Evolutionary conservation across 352 stramenopile genomes (phyloP).

Genomic region (Phytophthora fragariae): DNA sequence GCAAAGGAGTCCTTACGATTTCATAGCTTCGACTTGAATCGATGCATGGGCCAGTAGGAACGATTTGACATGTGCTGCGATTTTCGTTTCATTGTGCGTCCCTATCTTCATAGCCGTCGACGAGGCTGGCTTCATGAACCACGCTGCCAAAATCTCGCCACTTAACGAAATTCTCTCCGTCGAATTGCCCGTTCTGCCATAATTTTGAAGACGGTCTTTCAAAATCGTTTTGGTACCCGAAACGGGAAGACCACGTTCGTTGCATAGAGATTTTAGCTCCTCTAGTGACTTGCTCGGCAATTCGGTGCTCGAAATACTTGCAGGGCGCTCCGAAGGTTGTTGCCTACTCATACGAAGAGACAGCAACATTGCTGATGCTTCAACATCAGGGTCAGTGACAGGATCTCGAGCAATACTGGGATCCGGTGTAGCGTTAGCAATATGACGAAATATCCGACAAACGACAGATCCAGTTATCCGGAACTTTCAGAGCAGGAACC

Average conservation of each 20-base stretch:
- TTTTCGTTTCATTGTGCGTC: too few relatives aligned
- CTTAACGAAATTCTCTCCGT: conserved; percentile 2
- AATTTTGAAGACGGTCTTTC: conserved; percentile 6
- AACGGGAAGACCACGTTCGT: background rate
- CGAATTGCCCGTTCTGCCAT: background rate
- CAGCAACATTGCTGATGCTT: conserved; percentile 1
- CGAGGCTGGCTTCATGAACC: conserved; percentile 5
- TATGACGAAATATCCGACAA: conserved; percentile 5
- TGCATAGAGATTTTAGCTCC: conserved; percentile 2
- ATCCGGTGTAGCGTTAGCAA: conserved; percentile 4
- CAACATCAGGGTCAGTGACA: conserved; percentile 1
- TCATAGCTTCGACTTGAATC: conserved; percentile 6
- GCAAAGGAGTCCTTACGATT: conserved; percentile 1
- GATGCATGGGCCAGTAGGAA: background rate
- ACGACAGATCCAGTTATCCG: conserved; percentile 10
- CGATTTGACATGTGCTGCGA: background rate
- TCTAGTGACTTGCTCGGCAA: background rate
- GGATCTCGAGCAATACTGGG: background rate
- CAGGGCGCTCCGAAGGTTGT: background rate
- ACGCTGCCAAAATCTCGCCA: conserved; percentile 3
- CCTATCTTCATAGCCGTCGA: conserved; percentile 6
- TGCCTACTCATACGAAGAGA: background rate
- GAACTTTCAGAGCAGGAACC: conserved; percentile 9
- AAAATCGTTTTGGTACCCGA: conserved; percentile 7
- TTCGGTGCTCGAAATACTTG: conserved; percentile 4